phyloP scores from a whole-genome alignment of 164 flowering plant genomes.

The Aristolochia fimbriata region DNA sequence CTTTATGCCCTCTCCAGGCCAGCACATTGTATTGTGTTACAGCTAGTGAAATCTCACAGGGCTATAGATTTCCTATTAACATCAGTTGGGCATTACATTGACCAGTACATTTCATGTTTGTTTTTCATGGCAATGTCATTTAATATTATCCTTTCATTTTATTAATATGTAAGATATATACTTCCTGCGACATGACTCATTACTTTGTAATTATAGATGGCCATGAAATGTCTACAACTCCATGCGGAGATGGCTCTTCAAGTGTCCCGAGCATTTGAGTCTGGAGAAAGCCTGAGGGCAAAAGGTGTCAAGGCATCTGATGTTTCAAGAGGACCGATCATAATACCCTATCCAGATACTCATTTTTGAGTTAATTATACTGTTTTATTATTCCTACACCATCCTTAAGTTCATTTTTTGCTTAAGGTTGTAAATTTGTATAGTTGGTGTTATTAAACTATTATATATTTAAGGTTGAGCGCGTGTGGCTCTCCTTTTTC shows the following conservation, averaged over 20 bases:
- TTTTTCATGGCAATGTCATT: neutral
- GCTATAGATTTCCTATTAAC: neutral
- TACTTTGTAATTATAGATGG: constrained; percentile 42
- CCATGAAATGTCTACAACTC: constrained; percentile 83
- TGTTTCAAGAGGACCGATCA: neutral
- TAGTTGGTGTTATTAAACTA: no score
- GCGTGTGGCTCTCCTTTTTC: no score
- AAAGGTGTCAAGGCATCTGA: neutral
- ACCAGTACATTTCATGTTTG: neutral
- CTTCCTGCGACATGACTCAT: neutral
- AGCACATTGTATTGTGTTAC: no score
- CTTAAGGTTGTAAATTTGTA: no score
- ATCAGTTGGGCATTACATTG: neutral
- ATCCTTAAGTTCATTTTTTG: no score
- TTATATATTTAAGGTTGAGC: no score
- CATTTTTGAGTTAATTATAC: neutral
- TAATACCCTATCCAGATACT: neutral
- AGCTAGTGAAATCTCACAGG: neutral
- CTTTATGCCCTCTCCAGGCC: no score
- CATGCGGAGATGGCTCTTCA: constrained; percentile 96
- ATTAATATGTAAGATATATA: neutral
- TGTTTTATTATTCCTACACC: no score
- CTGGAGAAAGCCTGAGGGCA: constrained; percentile 16
- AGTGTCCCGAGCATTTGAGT: constrained; percentile 71
- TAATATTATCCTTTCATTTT: neutral